phyloP scores from a whole-genome alignment of 805 yeast species.

The Metschnikowia amazonensis region DNA sequence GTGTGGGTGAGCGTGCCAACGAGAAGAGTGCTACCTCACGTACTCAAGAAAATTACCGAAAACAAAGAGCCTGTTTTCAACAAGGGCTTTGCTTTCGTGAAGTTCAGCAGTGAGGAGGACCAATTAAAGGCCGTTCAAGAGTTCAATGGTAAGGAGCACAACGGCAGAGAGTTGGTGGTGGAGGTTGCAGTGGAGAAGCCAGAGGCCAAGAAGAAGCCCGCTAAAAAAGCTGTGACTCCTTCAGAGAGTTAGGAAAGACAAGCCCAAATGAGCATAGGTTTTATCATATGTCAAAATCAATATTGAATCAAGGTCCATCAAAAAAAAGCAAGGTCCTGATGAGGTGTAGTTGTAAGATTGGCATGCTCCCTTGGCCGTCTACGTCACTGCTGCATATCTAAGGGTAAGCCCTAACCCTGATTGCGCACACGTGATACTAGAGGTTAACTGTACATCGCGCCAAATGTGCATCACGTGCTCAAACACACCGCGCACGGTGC shows the following conservation, averaged over 20 bases:
- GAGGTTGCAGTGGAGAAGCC: slow-evolving; percentile 68
- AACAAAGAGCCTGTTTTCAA: slow-evolving; percentile 41
- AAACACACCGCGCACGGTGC: slow-evolving; percentile 7
- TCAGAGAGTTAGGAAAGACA: background rate
- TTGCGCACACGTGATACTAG: slow-evolving; percentile 13
- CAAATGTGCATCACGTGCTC: slow-evolving; percentile 11
- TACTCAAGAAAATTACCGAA: slow-evolving; percentile 43
- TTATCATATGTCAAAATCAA: background rate
- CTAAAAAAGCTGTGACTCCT: background rate
- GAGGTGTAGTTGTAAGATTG: background rate
- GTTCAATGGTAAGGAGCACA: slow-evolving; percentile 59
- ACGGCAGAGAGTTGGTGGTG: slow-evolving; percentile 63
- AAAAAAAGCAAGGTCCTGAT: background rate
- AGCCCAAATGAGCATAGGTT: background rate
- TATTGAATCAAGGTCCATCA: background rate
- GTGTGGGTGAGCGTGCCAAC: slow-evolving; percentile 59
- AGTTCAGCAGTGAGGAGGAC: slow-evolving; percentile 54
- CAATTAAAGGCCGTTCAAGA: slow-evolving; percentile 71
- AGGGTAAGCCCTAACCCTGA: slow-evolving; percentile 17
- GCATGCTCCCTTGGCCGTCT: background rate
- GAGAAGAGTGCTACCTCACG: slow-evolving; percentile 41
- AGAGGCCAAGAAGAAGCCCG: background rate
- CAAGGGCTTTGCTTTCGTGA: slow-evolving; percentile 65
- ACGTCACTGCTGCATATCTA: background rate
- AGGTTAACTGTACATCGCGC: background rate